phyloP scores from a whole-genome alignment of 805 yeast genomes.

The Kazachstania taianensis region DNA sequence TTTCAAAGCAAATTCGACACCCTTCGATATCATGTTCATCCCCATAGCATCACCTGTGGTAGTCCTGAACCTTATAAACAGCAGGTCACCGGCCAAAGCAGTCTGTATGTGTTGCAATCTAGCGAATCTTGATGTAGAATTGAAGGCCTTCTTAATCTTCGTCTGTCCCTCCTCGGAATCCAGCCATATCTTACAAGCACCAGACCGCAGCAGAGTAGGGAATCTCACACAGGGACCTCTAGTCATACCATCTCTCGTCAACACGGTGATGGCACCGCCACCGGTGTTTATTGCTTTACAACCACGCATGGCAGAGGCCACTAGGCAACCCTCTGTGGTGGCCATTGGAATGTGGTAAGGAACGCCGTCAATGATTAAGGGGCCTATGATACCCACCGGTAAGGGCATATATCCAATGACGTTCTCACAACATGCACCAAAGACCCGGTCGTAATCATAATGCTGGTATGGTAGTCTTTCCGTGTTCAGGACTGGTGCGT shows the following conservation, averaged over 20 bases:
- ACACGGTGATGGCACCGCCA: constrained; percentile 88
- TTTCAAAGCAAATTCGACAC: constrained; percentile 80
- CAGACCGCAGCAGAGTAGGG: constrained; percentile 75
- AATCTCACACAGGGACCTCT: constrained; percentile 97
- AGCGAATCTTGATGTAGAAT: constrained; percentile 95
- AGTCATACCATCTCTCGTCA: constrained; percentile 98
- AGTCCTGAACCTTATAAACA: constrained; percentile 88
- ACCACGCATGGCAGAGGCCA: constrained; percentile 98
- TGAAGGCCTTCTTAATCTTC: constrained; percentile 76
- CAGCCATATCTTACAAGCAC: constrained; percentile 90
- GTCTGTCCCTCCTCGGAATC: constrained; percentile 92
- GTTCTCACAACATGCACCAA: constrained; percentile 98
- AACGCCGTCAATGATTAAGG: constrained; percentile 79
- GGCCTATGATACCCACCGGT: constrained; percentile 98
- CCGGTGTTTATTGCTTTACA: constrained; percentile 97
- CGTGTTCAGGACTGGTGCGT: constrained; percentile 72
- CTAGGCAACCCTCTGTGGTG: constrained; percentile 97
- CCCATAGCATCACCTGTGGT: constrained; percentile 99
- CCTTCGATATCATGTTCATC: constrained; percentile 99
- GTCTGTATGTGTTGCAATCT: constrained; percentile 85
- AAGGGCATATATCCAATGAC: constrained; percentile 95
- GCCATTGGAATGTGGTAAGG: constrained; percentile 96
- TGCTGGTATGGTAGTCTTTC: constrained; percentile 65
- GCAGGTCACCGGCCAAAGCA: constrained; percentile 84
- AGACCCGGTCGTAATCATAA: constrained; percentile 91